These are phyloP conservation scores for Fusarium torulosum DNA, from an alignment of 2,329 filamentous ascomycete genomes.

Conservation along the genomic window DNA sequence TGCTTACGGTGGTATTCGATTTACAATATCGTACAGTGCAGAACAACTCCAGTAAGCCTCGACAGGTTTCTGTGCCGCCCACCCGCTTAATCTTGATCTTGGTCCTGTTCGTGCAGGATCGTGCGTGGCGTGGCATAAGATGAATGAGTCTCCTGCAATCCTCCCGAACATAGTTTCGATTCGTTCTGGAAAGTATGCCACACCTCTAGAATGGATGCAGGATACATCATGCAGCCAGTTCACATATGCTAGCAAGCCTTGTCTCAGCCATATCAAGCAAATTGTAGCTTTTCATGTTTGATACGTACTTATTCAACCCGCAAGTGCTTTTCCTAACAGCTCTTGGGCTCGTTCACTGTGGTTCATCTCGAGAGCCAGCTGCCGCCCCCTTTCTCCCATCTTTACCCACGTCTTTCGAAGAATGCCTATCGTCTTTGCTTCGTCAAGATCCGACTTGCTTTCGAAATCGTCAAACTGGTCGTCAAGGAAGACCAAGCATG, in stretches of 20 bases:
- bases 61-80: not conserved
- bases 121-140: not conserved
- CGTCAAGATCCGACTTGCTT: constrained; percentile 72
- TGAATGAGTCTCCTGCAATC: not conserved
- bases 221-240: not conserved
- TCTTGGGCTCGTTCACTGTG: constrained; percentile 72
- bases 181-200: constrained; percentile 10
- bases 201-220: not conserved
- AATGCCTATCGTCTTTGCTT: constrained; percentile 81
- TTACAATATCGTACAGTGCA: not conserved
- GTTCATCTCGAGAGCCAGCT: constrained; percentile 74
- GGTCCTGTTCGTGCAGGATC: constrained; percentile 15
- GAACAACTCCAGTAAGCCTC: not conserved
- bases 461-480: constrained; percentile 88
- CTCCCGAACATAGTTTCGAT: not conserved
- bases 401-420: constrained; percentile 81
- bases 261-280: not conserved
- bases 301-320: constrained; percentile 21
- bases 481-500: constrained; percentile 88
- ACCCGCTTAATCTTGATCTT: not conserved
- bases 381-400: constrained; percentile 73
- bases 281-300: not conserved
- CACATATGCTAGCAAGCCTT: constrained; percentile 1
- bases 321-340: constrained; percentile 74
- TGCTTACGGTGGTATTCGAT: not conserved